Percentiles rank a stretch among this genome's conserved stretches.
Evolutionary conservation across 2,329 filamentous ascomycete species (phyloP).

Genomic region (Hymenoscyphus scutula): DNA sequence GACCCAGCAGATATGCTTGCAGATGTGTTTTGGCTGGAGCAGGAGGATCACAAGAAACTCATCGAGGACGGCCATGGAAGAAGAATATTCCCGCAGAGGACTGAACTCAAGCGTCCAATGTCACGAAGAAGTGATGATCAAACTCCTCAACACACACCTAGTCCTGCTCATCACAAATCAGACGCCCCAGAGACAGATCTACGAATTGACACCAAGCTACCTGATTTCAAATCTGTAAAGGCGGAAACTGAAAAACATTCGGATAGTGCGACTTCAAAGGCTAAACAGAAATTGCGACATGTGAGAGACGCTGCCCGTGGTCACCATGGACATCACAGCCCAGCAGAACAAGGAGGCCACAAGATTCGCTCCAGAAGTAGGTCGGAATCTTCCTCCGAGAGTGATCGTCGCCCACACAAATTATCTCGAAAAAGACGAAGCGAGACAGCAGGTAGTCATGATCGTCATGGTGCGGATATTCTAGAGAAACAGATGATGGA

Average conservation of each 20-base stretch:
- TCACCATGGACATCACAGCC: constrained; percentile 55
- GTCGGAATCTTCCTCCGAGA: constrained; percentile 57
- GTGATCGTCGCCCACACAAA: constrained; percentile 51
- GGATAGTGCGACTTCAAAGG: constrained; percentile 55
- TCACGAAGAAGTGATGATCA: constrained; percentile 34
- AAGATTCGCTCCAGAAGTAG: constrained; percentile 52
- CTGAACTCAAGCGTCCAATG: constrained; percentile 38
- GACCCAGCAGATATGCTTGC: constrained; percentile 83
- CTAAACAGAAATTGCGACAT: constrained; percentile 59
- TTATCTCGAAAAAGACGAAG: constrained; percentile 40
- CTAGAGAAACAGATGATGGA: constrained; percentile 62
- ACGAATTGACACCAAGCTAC: constrained; percentile 35
- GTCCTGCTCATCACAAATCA: constrained; percentile 17
- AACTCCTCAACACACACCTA: constrained; percentile 17
- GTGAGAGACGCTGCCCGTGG: constrained; percentile 48
- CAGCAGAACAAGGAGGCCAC: constrained; percentile 50
- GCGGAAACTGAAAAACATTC: constrained; percentile 35
- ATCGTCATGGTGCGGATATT: constrained; percentile 50
- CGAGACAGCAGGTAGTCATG: constrained; percentile 42
- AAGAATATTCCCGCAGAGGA: constrained; percentile 61
- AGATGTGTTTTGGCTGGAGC: constrained; percentile 87
- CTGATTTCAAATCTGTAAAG: constrained; percentile 35
- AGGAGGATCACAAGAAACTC: constrained; percentile 72
- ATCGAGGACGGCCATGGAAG: constrained; percentile 78
- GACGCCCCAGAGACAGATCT: constrained; percentile 26